A percentile compares a stretch with the other conserved stretches of the same genome.
Conservation (phyloP, 306 rosid genomes). For the Rosa rugosa region DNA sequence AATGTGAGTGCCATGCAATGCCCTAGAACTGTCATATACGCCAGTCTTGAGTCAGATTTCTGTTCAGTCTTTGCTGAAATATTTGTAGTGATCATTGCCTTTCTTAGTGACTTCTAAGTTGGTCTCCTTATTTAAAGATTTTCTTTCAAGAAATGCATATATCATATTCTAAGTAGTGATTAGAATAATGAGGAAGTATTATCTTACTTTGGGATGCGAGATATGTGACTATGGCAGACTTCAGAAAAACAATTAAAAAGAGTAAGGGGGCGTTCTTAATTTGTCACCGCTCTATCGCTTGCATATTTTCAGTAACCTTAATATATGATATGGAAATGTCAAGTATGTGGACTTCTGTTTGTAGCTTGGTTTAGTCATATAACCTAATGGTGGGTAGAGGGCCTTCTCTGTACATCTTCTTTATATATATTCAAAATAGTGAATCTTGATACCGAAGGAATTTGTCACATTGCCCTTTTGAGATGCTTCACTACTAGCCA, state of each 20-base stretch:
- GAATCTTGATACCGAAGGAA: neutral
- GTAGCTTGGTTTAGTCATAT: neutral
- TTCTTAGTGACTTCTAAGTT: neutral
- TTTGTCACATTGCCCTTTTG: neutral
- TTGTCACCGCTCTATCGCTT: neutral
- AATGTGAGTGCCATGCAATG: slow-evolving; percentile 43
- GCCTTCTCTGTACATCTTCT: neutral
- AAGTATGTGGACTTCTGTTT: neutral
- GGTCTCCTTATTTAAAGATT: neutral
- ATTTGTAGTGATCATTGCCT: neutral
- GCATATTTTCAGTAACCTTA: neutral
- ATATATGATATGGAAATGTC: neutral
- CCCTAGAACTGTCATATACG: neutral
- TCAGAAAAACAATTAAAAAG: neutral
- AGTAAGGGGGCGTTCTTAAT: neutral
- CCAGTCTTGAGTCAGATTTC: neutral
- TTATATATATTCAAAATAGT: neutral
- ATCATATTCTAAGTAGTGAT: neutral
- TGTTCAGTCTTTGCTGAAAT: neutral
- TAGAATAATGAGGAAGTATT: neutral
- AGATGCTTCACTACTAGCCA: neutral
- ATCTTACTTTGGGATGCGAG: neutral
- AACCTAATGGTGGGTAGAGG: neutral
- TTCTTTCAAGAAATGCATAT: neutral
- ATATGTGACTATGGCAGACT: neutral